phyloP scores from a whole-genome alignment of 83 land plant genomes.

The Picea mariana region DNA sequence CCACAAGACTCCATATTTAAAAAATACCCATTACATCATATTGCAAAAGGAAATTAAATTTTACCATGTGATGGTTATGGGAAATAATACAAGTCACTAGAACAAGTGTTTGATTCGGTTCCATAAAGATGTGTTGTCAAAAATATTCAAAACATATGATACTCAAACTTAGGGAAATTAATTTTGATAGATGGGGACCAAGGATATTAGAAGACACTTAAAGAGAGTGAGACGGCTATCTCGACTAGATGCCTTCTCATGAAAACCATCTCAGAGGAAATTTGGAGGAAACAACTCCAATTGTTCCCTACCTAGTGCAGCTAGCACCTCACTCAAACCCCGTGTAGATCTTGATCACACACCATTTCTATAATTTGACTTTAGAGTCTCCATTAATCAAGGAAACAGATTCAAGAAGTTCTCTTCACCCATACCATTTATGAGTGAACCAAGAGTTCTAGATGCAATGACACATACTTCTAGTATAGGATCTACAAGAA shows the following conservation, averaged over 20 bases:
- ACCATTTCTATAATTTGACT: constrained; percentile 92
- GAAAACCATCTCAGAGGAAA: constrained; percentile 82
- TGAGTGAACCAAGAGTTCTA: constrained; percentile 90
- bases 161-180: constrained; percentile 22
- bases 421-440: constrained; percentile 98
- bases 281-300: constrained; percentile 82
- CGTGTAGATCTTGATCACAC: constrained; percentile 99
- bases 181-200: constrained; percentile 87
- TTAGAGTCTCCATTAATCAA: constrained; percentile 94
- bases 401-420: constrained; percentile 94
- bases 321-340: constrained; percentile 98
- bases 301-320: constrained; percentile 85
- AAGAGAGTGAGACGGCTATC: constrained; percentile 97
- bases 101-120: too few species aligned
- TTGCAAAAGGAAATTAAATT: too few species aligned
- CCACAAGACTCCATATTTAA: too few species aligned
- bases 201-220: constrained; percentile 91
- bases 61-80: too few species aligned
- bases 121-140: too few species aligned
- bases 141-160: too few species aligned
- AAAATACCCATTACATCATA: too few species aligned
- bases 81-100: too few species aligned
- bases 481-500: too few species aligned
- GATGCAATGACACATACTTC: constrained; percentile 98
- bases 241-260: constrained; percentile 87